A percentile compares a stretch with the other conserved stretches of the same genome.
These are phyloP conservation scores for Vigna hirtella DNA, from an alignment of 306 rosid species.

Conservation along the genomic window DNA sequence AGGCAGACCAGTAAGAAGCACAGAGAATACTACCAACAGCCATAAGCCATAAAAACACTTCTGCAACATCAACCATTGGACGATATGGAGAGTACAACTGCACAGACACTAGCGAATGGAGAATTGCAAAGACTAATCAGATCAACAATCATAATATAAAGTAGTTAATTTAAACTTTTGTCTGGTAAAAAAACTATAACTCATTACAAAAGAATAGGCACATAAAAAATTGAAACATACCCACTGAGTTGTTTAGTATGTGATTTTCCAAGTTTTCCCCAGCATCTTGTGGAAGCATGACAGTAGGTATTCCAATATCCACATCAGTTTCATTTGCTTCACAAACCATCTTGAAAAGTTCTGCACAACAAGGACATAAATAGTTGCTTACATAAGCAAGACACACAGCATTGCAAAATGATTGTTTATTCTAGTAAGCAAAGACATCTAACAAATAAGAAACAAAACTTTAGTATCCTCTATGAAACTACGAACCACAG, in stretches of 20 bases:
- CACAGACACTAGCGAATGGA: slow-evolving; percentile 72
- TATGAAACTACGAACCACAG: background rate
- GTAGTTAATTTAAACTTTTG: slow-evolving; percentile 27
- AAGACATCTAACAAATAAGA: slow-evolving; percentile 19
- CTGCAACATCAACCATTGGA: slow-evolving; percentile 86
- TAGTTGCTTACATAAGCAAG: slow-evolving; percentile 21
- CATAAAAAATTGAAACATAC: slow-evolving; percentile 52
- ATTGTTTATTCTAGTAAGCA: background rate
- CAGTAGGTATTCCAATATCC: slow-evolving; percentile 80
- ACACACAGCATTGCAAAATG: slow-evolving; percentile 34
- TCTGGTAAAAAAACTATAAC: slow-evolving; percentile 13
- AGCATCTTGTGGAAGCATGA: slow-evolving; percentile 93
- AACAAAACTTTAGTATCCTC: slow-evolving; percentile 14
- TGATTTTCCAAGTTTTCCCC: slow-evolving; percentile 65
- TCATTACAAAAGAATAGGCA: slow-evolving; percentile 26
- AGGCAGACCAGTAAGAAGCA: slow-evolving; percentile 95
- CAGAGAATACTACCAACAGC: slow-evolving; percentile 92
- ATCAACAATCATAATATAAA: slow-evolving; percentile 18
- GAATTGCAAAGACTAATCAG: slow-evolving; percentile 40
- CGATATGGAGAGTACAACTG: slow-evolving; percentile 92
- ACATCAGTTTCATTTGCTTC: slow-evolving; percentile 75
- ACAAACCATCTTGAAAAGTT: slow-evolving; percentile 98
- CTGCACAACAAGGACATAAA: slow-evolving; percentile 53
- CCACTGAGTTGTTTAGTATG: slow-evolving; percentile 58
- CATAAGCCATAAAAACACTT: slow-evolving; percentile 98